phyloP scores from a whole-genome alignment of 768 basidiomycete genomes.

The Polyporus arcularius region DNA sequence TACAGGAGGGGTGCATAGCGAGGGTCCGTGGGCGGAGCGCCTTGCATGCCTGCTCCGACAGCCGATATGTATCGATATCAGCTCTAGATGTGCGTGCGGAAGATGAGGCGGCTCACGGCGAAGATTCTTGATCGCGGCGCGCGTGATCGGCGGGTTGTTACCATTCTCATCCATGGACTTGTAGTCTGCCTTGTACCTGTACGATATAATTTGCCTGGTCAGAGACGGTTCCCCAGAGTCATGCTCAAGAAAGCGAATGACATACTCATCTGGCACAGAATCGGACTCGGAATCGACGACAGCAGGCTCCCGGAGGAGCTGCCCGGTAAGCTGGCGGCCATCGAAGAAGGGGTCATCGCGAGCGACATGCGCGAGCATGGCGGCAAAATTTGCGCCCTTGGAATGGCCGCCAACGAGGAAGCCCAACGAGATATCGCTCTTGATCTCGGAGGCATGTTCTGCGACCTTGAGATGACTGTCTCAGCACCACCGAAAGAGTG shows the following conservation, averaged over 20 bases:
- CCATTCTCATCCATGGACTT: no score
- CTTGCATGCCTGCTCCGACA: not conserved
- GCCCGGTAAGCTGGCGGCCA: constrained; percentile 25
- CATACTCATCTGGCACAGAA: constrained; percentile 22
- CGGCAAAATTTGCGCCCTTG: constrained; percentile 26
- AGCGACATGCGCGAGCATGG: constrained; percentile 25
- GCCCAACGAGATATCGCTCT: constrained; percentile 23
- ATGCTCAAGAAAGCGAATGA: constrained; percentile 26
- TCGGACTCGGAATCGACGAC: constrained; percentile 16
- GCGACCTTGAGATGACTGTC: constrained; percentile 5
- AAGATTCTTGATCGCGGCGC: no score
- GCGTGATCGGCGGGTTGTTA: no score
- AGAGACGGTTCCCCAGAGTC: constrained; percentile 20
- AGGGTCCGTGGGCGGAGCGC: constrained; percentile 10
- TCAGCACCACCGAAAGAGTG: not conserved
- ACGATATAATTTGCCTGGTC: not conserved
- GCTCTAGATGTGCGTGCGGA: no score
- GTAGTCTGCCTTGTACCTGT: not conserved
- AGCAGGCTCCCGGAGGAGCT: constrained; percentile 25
- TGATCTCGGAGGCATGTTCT: constrained; percentile 10
- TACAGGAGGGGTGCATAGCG: constrained; percentile 24
- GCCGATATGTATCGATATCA: no score
- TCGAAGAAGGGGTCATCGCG: constrained; percentile 30
- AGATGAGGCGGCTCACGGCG: no score
- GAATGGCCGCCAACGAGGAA: constrained; percentile 30